Percentiles rank a stretch among this genome's conserved stretches.
Evolutionary conservation across 2,329 filamentous ascomycete genomes (phyloP).

Genomic region (Xylariaceae sp.): DNA sequence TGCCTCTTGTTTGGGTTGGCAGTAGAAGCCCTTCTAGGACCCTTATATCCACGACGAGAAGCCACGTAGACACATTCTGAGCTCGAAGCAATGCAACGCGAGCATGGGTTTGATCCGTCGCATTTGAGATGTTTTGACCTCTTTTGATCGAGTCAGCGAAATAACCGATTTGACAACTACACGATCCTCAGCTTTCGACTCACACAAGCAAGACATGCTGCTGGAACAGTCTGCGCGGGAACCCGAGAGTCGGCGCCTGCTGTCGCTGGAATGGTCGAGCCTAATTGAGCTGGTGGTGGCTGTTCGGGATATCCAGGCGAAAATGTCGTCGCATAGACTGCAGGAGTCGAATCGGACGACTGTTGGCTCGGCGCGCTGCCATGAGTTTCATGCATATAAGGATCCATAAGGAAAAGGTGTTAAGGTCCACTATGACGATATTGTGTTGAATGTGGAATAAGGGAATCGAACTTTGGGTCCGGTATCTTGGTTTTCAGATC

Average conservation of each 20-base stretch:
- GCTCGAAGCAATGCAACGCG: constrained; percentile 57
- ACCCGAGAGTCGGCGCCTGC: constrained; percentile 21
- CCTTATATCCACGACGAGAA: constrained; percentile 72
- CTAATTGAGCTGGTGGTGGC: constrained; percentile 2
- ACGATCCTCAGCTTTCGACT: constrained; percentile 25
- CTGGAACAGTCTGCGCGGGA: constrained; percentile 39
- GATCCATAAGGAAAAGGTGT: constrained; percentile 13
- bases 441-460: no score
- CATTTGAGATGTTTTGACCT: constrained; percentile 70
- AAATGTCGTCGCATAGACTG: constrained; percentile 12
- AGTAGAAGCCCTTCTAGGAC: constrained; percentile 50
- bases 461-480: constrained; percentile 9
- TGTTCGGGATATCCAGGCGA: not conserved
- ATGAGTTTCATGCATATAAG: constrained; percentile 11
- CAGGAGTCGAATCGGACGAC: constrained; percentile 17
- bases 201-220: constrained; percentile 55
- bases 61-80: constrained; percentile 67
- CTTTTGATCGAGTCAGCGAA: constrained; percentile 32
- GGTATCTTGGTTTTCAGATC: constrained; percentile 13
- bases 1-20: constrained; percentile 48
- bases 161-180: constrained; percentile 16
- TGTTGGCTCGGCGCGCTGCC: no score
- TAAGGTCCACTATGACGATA: constrained; percentile 2
- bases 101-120: constrained; percentile 66
- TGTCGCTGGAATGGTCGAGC: constrained; percentile 14